phyloP scores from a whole-genome alignment of 179 eudicot species.

The Actinidia chinensis region DNA sequence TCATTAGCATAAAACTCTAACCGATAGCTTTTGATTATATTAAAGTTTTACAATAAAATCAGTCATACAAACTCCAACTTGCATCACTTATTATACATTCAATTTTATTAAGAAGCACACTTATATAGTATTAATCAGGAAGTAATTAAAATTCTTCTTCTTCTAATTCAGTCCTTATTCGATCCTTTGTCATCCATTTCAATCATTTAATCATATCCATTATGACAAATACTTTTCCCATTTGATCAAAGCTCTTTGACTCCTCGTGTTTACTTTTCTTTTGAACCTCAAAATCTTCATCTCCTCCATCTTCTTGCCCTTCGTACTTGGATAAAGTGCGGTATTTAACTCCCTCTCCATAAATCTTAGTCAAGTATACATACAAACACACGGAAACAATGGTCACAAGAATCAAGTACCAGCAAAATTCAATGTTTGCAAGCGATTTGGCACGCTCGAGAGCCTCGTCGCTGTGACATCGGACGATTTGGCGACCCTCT shows the following conservation, averaged over 20 bases:
- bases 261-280: conserved; percentile 25
- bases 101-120: no score
- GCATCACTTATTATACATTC: no score
- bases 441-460: conserved; percentile 66
- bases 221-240: conserved; percentile 11
- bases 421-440: conserved; percentile 62
- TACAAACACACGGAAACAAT: conserved; percentile 43
- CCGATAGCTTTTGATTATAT: no score
- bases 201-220: no score
- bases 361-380: conserved; percentile 33
- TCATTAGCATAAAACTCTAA: no score
- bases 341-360: conserved; percentile 27
- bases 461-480: conserved; percentile 49
- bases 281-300: conserved; percentile 54
- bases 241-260: conserved; percentile 30
- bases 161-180: no score
- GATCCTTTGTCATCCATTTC: no score
- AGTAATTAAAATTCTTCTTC: no score
- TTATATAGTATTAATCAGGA: no score
- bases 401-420: conserved; percentile 49
- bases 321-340: conserved; percentile 15
- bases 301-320: conserved; percentile 19
- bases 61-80: no score
- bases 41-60: no score
- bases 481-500: conserved; percentile 61